Evolutionary conservation across 352 stramenopile genomes (phyloP), one percentile per base, ranked within the genome.

Genomic region (Aphanomyces invadans): DNA sequence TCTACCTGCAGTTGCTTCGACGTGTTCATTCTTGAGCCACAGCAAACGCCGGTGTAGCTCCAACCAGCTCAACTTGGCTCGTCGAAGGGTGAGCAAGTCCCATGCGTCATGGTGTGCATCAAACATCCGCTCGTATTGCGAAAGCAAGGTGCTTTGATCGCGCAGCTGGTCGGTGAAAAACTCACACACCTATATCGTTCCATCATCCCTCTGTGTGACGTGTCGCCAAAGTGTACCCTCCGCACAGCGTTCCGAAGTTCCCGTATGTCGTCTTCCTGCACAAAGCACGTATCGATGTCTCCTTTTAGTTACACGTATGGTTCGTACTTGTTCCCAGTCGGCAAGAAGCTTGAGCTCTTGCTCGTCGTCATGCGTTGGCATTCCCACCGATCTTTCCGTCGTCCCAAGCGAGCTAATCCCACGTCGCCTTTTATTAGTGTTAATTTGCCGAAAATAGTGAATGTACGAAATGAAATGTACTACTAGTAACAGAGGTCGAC

Each of bases 1-100:
- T 21, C 15, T 57, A 29, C 25, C 19, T 33, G 49, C 49, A 2
- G 19, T 57, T 42, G 36, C 36, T 15, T 42, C 36, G 36, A 42
- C 36, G 17, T 57, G 49, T 33, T 57, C 49, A 21, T 57, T 26
- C 49, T 32, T 32, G 4, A 67, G 42, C 60, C 60, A 67, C 9
- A 67, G 29, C 31, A 67, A 33, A 2, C 44, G 60, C 23, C 48
- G 60, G 32, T 67, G 60, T 23, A 67, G 36, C n/a, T 57, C 48
- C 3, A 67, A 57, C 60, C 60, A 67, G 28, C 54, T 31, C 9
- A 45, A 26, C 33, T 67, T 67, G 46, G 60, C 60, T 5, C 36
- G 49, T 32, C 49, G 17, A 32, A 29, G 17, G 49, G 49, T 15
- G 11, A 57, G 29, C 25, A 26, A n/a, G 29, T 57, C 49, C 49